These are phyloP conservation scores for Anethum foeniculum DNA, from an alignment of 140 eudicot species.

Conservation along the genomic window DNA sequence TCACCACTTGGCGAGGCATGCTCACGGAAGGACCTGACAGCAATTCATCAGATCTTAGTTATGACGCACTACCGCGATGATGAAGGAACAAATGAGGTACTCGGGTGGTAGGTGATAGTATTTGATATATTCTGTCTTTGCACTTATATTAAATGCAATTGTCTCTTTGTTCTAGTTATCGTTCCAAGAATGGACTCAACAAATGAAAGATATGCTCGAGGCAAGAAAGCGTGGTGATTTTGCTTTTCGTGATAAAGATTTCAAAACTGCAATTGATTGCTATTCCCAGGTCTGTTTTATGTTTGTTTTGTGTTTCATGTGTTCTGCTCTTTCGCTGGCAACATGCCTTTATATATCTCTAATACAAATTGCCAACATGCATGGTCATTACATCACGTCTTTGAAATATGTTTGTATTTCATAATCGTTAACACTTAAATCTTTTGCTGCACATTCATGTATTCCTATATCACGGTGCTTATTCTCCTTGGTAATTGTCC, in stretches of 20 bases:
- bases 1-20: conserved; percentile 94
- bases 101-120: background rate
- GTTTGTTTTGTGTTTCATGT: background rate
- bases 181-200: conserved; percentile 90
- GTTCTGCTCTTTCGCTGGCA: background rate
- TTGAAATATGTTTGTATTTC: background rate
- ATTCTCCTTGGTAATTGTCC: background rate
- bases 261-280: conserved; percentile 66
- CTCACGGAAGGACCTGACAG: conserved; percentile 77
- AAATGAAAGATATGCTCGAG: conserved; percentile 83
- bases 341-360: background rate
- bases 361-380: background rate
- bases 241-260: conserved; percentile 59
- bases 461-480: background rate
- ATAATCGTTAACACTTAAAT: background rate
- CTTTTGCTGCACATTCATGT: background rate
- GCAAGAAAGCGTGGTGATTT: conserved; percentile 78
- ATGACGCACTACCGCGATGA: conserved; percentile 69
- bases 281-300: conserved; percentile 59
- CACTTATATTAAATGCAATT: background rate
- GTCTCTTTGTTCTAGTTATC: conserved; percentile 37
- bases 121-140: background rate
- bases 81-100: conserved; percentile 89
- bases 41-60: conserved; percentile 66
- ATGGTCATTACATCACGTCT: background rate